Evolutionary conservation across 345 rosid species (phyloP).

Genomic region (Moricandia arvensis): DNA sequence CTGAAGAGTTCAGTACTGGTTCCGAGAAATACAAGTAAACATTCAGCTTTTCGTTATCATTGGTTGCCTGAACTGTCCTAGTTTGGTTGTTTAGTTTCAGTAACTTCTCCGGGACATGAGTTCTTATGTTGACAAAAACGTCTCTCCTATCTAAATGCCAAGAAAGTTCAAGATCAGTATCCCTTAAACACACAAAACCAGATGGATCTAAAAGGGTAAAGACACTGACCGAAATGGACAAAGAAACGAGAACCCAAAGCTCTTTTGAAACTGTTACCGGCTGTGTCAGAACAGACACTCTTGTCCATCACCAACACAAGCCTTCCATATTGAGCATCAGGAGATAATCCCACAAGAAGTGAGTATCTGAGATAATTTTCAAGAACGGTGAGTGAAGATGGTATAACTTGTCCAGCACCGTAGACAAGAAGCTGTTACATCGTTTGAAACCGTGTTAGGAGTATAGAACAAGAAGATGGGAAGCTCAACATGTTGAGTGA

Average conservation of each 20-base stretch:
- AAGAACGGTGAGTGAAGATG: slow-evolving; percentile 61
- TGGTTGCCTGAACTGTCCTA: slow-evolving; percentile 85
- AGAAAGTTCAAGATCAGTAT: slow-evolving; percentile 9
- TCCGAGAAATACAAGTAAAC: slow-evolving; percentile 74
- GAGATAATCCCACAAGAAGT: slow-evolving; percentile 63
- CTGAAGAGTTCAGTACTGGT: slow-evolving; percentile 72
- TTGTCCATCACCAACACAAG: slow-evolving; percentile 70
- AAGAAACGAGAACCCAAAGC: slow-evolving; percentile 59
- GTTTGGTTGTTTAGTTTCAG: slow-evolving; percentile 58
- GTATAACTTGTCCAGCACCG: slow-evolving; percentile 82
- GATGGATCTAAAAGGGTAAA: neutral
- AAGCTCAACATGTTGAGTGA: neutral
- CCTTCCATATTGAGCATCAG: slow-evolving; percentile 57
- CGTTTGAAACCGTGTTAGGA: neutral
- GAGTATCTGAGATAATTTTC: slow-evolving; percentile 61
- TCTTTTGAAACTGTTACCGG: slow-evolving; percentile 75
- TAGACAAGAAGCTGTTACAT: slow-evolving; percentile 80
- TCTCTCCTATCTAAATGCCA: slow-evolving; percentile 63
- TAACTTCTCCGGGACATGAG: slow-evolving; percentile 67
- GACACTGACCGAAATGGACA: slow-evolving; percentile 73
- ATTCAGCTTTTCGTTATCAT: slow-evolving; percentile 53
- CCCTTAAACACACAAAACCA: slow-evolving; percentile 1
- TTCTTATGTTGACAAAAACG: slow-evolving; percentile 59
- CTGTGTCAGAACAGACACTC: slow-evolving; percentile 64
- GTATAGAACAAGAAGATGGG: neutral